A percentile compares a stretch with the other conserved stretches of the same genome.
Evolutionary conservation across 108 stramenopile genomes (phyloP).

Genomic region (Nitzschia palea): DNA sequence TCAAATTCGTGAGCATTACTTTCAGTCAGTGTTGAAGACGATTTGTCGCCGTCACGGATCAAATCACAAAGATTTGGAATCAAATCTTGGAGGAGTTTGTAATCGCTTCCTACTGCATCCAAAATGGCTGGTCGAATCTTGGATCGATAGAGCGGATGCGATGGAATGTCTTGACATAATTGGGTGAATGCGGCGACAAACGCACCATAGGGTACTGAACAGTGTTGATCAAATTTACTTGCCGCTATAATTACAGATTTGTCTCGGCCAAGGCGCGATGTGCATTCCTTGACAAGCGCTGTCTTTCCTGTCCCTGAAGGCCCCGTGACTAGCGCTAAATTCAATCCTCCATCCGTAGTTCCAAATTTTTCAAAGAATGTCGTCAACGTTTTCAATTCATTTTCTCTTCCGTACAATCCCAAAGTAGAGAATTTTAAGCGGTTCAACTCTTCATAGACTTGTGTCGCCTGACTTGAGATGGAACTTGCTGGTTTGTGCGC

Average conservation of each 20-base stretch:
- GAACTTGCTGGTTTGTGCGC: not conserved
- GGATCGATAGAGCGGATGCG: not conserved
- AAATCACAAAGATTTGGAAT: conserved; percentile 9
- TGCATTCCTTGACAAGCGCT: conserved; percentile 16
- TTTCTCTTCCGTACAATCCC: not conserved
- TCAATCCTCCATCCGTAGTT: not conserved
- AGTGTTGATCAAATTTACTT: not conserved
- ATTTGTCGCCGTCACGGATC: not conserved
- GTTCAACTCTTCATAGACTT: not conserved
- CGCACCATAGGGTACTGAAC: conserved; percentile 12
- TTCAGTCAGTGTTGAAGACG: too few species aligned
- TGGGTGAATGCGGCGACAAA: conserved; percentile 26
- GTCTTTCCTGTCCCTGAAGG: conserved; percentile 23
- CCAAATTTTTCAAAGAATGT: not conserved
- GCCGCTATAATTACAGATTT: not conserved
- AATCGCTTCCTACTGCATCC: conserved; percentile 9
- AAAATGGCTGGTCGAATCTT: not conserved
- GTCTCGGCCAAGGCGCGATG: not conserved
- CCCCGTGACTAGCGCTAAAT: conserved; percentile 9
- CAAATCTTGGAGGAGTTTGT: conserved; percentile 1
- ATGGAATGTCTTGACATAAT: not conserved
- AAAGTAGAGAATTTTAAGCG: not conserved
- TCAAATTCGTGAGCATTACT: conserved; percentile 9
- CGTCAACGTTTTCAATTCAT: not conserved
- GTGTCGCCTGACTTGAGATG: not conserved